phyloP scores from a whole-genome alignment of 2,329 filamentous ascomycete species.

The Epichloe uncinata region DNA sequence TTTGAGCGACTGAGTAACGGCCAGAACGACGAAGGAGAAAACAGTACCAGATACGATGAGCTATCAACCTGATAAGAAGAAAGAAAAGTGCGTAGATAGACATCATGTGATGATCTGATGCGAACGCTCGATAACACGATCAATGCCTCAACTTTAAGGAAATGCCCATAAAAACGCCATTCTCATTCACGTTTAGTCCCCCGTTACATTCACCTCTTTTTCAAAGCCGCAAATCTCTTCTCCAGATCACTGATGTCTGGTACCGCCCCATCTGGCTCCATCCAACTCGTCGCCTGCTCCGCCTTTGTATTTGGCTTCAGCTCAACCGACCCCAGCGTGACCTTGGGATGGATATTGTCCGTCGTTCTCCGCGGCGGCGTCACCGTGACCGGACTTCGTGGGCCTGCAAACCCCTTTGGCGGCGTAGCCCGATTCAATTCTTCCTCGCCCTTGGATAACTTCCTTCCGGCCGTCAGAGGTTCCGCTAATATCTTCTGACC shows the following conservation, averaged over 20 bases:
- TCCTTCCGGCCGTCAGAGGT: constrained; percentile 29
- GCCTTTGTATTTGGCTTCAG: constrained; percentile 47
- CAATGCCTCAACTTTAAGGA: neutral
- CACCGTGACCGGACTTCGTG: constrained; percentile 67
- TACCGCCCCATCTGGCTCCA: constrained; percentile 33
- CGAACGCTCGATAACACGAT: neutral
- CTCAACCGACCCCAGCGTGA: constrained; percentile 61
- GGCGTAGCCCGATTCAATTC: constrained; percentile 56
- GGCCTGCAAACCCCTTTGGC: constrained; percentile 32
- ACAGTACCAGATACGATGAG: too few species aligned
- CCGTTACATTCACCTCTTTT: constrained; percentile 34
- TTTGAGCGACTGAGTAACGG: too few species aligned
- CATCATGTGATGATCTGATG: neutral
- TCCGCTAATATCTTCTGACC: constrained; percentile 32
- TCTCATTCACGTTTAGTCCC: neutral
- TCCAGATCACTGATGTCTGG: constrained; percentile 83
- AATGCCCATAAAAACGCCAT: neutral
- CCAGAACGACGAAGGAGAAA: too few species aligned
- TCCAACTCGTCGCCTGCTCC: constrained; percentile 35
- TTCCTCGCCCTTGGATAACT: constrained; percentile 38
- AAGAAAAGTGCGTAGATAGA: neutral
- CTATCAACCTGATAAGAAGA: neutral
- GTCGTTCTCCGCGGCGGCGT: constrained; percentile 80
- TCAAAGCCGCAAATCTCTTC: constrained; percentile 71
- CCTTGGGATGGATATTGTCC: constrained; percentile 76